Evolutionary conservation across 2,329 filamentous ascomycete genomes (phyloP).

Genomic region (Cladorrhinum sp.): DNA sequence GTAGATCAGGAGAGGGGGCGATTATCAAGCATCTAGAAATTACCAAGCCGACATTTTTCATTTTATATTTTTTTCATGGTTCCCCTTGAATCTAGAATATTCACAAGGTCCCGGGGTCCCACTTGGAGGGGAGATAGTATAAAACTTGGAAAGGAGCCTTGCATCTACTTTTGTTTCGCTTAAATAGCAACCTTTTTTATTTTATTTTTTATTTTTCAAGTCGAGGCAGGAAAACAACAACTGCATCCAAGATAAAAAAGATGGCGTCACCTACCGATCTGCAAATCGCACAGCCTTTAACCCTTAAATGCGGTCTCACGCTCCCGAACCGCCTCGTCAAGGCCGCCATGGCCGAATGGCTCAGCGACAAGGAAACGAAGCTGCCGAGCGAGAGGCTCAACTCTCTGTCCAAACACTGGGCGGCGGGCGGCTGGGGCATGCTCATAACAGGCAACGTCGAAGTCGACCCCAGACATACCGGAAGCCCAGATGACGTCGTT

Average conservation of each 20-base stretch:
- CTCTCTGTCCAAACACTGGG: conserved; percentile 52
- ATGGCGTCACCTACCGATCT: conserved; percentile 16
- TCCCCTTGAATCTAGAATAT: background rate
- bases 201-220: no score
- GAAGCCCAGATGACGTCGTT: conserved; percentile 34
- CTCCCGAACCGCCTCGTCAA: conserved; percentile 54
- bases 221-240: no score
- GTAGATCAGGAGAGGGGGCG: background rate
- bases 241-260: background rate
- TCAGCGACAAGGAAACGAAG: conserved; percentile 38
- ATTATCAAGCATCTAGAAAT: no score
- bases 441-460: conserved; percentile 46
- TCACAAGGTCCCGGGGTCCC: background rate
- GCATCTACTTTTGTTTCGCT: no score
- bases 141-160: no score
- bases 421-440: conserved; percentile 51
- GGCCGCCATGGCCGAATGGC: conserved; percentile 49
- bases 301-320: conserved; percentile 52
- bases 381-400: conserved; percentile 43
- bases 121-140: background rate
- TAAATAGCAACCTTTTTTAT: no score
- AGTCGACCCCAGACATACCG: conserved; percentile 40
- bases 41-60: background rate
- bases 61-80: background rate
- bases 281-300: conserved; percentile 41